Percentiles rank a stretch among this genome's conserved stretches.
Conservation (phyloP, 1,284 basidiomycete species). For the Sporisorium sorghi region DNA sequence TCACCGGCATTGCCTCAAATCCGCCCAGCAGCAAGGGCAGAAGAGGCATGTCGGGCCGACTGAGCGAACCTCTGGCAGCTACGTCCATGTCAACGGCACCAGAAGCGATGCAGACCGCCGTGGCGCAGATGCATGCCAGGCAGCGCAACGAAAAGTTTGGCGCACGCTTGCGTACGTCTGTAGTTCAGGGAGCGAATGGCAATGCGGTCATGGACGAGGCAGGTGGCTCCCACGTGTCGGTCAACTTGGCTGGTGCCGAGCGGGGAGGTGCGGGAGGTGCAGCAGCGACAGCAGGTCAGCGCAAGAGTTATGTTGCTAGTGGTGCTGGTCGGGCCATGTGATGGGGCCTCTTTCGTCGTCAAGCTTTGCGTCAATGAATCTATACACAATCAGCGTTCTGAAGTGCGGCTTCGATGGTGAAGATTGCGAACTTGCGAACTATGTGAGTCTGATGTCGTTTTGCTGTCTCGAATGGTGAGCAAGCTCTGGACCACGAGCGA, state of each 20-base stretch:
- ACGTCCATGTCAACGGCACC: constrained; percentile 43
- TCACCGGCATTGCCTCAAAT: background rate
- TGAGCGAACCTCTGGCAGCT: constrained; percentile 39
- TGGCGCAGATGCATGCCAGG: constrained; percentile 49
- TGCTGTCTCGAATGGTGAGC: background rate
- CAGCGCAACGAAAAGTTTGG: constrained; percentile 53
- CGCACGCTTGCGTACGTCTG: constrained; percentile 27
- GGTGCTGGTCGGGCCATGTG: background rate
- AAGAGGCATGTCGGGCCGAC: constrained; percentile 27
- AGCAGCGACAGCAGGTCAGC: background rate
- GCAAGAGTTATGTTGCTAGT: background rate
- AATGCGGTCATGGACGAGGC: constrained; percentile 7
- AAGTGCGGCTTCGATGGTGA: background rate
- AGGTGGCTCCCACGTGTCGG: constrained; percentile 27
- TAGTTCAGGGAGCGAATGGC: background rate
- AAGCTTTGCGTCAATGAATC: background rate
- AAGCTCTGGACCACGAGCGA: too few species aligned
- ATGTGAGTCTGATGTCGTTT: background rate
- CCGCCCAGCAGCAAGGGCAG: background rate
- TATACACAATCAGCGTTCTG: background rate
- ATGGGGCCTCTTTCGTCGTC: too few species aligned
- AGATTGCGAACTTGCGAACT: background rate
- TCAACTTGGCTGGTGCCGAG: constrained; percentile 4
- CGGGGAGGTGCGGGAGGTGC: background rate
- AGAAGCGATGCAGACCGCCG: constrained; percentile 41